These are phyloP conservation scores for Tripterygium wilfordii DNA, from an alignment of 177 flowering plant species.

Conservation along the genomic window DNA sequence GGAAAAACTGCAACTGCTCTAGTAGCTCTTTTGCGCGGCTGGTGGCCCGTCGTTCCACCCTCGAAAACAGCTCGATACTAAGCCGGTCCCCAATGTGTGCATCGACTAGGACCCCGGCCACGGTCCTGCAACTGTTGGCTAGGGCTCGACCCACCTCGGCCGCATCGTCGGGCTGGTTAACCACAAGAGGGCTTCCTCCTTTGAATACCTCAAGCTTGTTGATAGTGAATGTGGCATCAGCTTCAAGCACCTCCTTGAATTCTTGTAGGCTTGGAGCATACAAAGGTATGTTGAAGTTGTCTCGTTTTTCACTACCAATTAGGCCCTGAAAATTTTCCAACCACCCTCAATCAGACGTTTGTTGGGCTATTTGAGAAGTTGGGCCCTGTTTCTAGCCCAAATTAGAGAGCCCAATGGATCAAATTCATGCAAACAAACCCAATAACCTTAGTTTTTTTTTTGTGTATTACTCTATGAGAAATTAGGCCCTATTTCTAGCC, in stretches of 20 bases:
- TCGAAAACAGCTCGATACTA: constrained; percentile 52
- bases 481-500: no score
- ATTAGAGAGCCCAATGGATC: no score
- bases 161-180: constrained; percentile 61
- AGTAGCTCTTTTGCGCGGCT: constrained; percentile 63
- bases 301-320: constrained; percentile 49
- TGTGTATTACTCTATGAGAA: no score
- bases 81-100: constrained; percentile 78
- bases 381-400: no score
- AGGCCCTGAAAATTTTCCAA: no score
- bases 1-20: constrained; percentile 73
- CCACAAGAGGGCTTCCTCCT: constrained; percentile 88
- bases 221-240: constrained; percentile 53
- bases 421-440: no score
- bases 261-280: constrained; percentile 81
- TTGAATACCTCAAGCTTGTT: constrained; percentile 66
- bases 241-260: constrained; percentile 83
- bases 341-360: no score
- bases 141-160: constrained; percentile 75
- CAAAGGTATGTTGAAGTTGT: constrained; percentile 80
- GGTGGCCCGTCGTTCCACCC: constrained; percentile 55
- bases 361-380: no score
- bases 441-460: no score
- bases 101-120: constrained; percentile 78
- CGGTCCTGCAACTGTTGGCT: constrained; percentile 67